phyloP scores from a whole-genome alignment of 352 stramenopile species.

The Globisporangium alternatum region DNA sequence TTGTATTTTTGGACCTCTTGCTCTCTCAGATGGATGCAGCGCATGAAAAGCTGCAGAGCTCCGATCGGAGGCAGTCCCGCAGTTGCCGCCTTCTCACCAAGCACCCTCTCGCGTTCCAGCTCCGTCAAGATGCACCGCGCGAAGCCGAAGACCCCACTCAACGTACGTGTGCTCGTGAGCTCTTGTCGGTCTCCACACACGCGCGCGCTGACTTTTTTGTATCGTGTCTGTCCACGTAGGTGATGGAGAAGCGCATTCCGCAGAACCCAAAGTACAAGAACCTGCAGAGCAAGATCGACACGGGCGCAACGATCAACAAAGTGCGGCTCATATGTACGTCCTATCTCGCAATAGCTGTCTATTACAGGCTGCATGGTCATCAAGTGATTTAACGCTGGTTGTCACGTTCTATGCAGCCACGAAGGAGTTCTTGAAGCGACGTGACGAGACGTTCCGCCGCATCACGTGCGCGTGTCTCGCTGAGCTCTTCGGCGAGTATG shows the following conservation, averaged over 20 bases:
- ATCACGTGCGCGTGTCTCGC: constrained; percentile 64
- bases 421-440: constrained; percentile 78
- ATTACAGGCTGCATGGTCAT: neutral
- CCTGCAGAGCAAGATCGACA: constrained; percentile 76
- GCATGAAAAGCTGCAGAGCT: constrained; percentile 1
- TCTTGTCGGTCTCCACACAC: neutral
- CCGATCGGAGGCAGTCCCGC: neutral
- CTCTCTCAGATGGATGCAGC: neutral
- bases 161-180: constrained; percentile 23
- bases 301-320: constrained; percentile 72
- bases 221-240: constrained; percentile 22
- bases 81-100: neutral
- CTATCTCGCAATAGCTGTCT: neutral
- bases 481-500: constrained; percentile 76
- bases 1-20: neutral
- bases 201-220: neutral
- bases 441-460: constrained; percentile 78
- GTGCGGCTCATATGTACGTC: constrained; percentile 71
- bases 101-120: neutral
- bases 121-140: constrained; percentile 44
- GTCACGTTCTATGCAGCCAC: constrained; percentile 30
- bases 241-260: constrained; percentile 78
- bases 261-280: constrained; percentile 78
- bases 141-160: constrained; percentile 65
- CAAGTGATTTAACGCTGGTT: neutral